A percentile compares a stretch with the other conserved stretches of the same genome.
Conservation (phyloP, 2,329 filamentous ascomycete genomes). For the Epichloe sibirici region DNA sequence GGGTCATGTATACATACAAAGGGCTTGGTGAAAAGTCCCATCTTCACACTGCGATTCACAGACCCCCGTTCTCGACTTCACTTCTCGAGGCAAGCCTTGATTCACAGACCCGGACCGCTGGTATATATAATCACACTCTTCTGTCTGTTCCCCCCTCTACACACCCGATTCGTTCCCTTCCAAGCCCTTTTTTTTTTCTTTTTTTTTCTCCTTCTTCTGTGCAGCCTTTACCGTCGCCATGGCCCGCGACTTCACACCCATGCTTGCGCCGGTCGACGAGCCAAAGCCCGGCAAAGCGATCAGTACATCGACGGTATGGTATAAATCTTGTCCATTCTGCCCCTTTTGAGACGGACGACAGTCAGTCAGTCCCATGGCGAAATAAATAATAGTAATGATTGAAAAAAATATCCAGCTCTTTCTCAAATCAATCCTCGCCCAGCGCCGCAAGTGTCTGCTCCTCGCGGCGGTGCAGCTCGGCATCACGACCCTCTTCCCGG, state of each 20-base stretch:
- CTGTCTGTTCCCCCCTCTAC: too few species aligned
- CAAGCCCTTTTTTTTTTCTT: fast-evolving
- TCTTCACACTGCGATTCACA: too few species aligned
- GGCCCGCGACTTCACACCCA: conserved; percentile 12
- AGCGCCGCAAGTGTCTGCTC: conserved; percentile 19
- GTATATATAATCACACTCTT: too few species aligned
- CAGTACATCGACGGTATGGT: conserved; percentile 11
- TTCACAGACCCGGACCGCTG: too few species aligned
- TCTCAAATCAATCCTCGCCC: conserved; percentile 22
- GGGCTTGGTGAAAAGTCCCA: too few species aligned
- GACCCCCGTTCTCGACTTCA: too few species aligned
- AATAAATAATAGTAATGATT: too few species aligned
- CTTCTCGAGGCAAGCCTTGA: too few species aligned
- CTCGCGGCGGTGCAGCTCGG: conserved; percentile 23
- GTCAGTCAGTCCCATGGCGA: neutral
- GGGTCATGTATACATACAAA: too few species aligned
- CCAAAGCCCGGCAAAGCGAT: conserved; percentile 6
- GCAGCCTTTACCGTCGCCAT: neutral
- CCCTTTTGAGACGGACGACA: neutral
- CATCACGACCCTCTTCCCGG: conserved; percentile 21
- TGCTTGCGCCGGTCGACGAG: conserved; percentile 9
- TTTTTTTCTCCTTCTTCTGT: too few species aligned
- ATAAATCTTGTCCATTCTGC: neutral
- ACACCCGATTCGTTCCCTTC: too few species aligned
- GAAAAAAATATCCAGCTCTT: neutral